phyloP scores from a whole-genome alignment of 140 eudicot species.

The Cichorium intybus region DNA sequence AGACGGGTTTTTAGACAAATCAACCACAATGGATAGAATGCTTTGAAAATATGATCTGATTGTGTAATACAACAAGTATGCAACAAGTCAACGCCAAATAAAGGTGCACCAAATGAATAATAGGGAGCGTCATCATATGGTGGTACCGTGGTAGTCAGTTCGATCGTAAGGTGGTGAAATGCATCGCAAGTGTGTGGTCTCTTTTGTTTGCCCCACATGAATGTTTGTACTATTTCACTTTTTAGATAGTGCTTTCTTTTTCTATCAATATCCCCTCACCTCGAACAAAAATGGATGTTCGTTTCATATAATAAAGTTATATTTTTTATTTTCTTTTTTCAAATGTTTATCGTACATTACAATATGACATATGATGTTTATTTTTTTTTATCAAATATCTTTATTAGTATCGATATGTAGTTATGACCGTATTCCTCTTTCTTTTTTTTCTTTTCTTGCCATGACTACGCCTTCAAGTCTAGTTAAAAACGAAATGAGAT shows the following conservation, averaged over 20 bases:
- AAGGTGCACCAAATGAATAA: constrained; percentile 5
- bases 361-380: too few species aligned
- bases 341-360: too few species aligned
- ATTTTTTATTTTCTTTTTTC: too few species aligned
- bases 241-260: constrained; percentile 19
- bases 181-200: constrained; percentile 12
- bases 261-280: constrained; percentile 2
- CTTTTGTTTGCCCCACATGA: constrained; percentile 8
- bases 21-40: not conserved
- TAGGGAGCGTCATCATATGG: not conserved
- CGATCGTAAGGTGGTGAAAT: constrained; percentile 5
- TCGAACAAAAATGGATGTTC: constrained; percentile 12
- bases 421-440: not conserved
- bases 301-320: not conserved
- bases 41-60: constrained; percentile 5
- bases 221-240: constrained; percentile 14
- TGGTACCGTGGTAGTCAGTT: constrained; percentile 18
- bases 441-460: too few species aligned
- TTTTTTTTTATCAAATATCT: too few species aligned
- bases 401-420: too few species aligned
- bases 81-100: constrained; percentile 19
- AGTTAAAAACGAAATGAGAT: not conserved
- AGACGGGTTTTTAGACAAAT: not conserved
- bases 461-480: not conserved
- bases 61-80: constrained; percentile 12